These are phyloP conservation scores for Aristolochia contorta DNA, from an alignment of 164 flowering plant genomes.

Conservation along the genomic window DNA sequence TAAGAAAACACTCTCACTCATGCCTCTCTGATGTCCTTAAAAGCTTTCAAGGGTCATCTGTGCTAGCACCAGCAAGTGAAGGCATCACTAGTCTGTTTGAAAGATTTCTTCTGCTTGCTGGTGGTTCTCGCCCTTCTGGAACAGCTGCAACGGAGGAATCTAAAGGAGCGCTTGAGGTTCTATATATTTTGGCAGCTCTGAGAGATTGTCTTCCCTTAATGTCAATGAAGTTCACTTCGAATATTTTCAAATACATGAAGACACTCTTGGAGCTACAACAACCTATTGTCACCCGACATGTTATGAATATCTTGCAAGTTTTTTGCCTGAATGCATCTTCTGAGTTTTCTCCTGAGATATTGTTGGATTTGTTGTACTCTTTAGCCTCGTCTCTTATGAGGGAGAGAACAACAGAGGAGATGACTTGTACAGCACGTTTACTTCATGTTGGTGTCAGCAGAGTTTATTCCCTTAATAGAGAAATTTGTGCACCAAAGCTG, in stretches of 20 bases:
- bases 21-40: conserved; percentile 51
- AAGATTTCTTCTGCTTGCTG: conserved; percentile 68
- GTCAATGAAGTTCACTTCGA: conserved; percentile 40
- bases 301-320: conserved; percentile 47
- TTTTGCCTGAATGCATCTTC: conserved; percentile 42
- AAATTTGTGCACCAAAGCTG: conserved; percentile 59
- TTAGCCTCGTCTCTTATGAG: conserved; percentile 38
- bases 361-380: conserved; percentile 60
- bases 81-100: conserved; percentile 49
- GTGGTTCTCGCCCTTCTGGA: conserved; percentile 33
- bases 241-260: conserved; percentile 55
- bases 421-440: conserved; percentile 70
- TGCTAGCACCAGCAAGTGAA: conserved; percentile 66
- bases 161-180: conserved; percentile 70
- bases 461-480: conserved; percentile 48
- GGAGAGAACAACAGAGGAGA: conserved; percentile 59
- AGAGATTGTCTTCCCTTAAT: conserved; percentile 69
- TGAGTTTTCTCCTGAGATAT: conserved; percentile 51
- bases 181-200: conserved; percentile 60
- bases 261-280: conserved; percentile 53
- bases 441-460: conserved; percentile 68
- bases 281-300: conserved; percentile 57
- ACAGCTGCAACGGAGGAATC: conserved; percentile 37
- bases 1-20: conserved; percentile 52
- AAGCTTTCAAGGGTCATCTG: conserved; percentile 36